Percentiles rank a stretch among this genome's conserved stretches.
Evolutionary conservation across 2,329 filamentous ascomycete genomes (phyloP).

Genomic region (Fusarium sp.): DNA sequence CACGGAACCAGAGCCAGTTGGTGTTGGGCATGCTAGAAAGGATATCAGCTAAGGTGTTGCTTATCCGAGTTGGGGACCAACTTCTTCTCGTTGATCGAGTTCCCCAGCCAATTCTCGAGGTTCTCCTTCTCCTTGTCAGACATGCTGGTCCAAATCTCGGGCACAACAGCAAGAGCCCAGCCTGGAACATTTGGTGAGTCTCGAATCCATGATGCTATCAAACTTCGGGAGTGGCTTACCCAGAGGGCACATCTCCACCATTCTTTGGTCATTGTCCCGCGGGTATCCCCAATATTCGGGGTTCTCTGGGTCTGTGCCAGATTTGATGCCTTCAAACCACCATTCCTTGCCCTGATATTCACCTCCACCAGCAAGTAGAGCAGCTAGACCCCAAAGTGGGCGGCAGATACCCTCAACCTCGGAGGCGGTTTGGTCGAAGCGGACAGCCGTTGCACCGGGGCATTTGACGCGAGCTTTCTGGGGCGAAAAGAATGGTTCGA

Average conservation of each 20-base stretch:
- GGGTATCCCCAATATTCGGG: slow-evolving; percentile 83
- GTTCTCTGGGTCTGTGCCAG: slow-evolving; percentile 76
- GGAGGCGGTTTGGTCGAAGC: slow-evolving; percentile 82
- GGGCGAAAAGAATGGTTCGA: slow-evolving; percentile 79
- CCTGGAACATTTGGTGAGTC: slow-evolving; percentile 51
- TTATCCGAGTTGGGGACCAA: slow-evolving; percentile 42
- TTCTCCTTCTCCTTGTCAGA: slow-evolving; percentile 72
- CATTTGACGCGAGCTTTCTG: slow-evolving; percentile 73
- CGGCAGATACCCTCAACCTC: slow-evolving; percentile 82
- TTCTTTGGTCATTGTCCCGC: slow-evolving; percentile 81
- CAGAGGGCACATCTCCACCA: slow-evolving; percentile 87
- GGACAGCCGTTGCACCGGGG: slow-evolving; percentile 76
- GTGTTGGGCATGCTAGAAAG: slow-evolving; percentile 73
- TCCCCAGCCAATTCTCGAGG: slow-evolving; percentile 78
- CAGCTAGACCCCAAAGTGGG: slow-evolving; percentile 80
- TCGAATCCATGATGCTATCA: background rate
- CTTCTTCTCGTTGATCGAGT: slow-evolving; percentile 82
- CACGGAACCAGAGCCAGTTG: slow-evolving; percentile 84
- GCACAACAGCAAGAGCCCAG: slow-evolving; percentile 78
- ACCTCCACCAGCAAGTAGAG: slow-evolving; percentile 76
- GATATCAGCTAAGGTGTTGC: slow-evolving; percentile 12
- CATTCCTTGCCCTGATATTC: slow-evolving; percentile 72
- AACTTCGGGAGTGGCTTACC: slow-evolving; percentile 52
- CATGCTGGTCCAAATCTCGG: slow-evolving; percentile 74
- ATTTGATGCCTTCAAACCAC: slow-evolving; percentile 75